phyloP scores from a whole-genome alignment of 2,329 filamentous ascomycete species.

The Fusarium denticulatum region DNA sequence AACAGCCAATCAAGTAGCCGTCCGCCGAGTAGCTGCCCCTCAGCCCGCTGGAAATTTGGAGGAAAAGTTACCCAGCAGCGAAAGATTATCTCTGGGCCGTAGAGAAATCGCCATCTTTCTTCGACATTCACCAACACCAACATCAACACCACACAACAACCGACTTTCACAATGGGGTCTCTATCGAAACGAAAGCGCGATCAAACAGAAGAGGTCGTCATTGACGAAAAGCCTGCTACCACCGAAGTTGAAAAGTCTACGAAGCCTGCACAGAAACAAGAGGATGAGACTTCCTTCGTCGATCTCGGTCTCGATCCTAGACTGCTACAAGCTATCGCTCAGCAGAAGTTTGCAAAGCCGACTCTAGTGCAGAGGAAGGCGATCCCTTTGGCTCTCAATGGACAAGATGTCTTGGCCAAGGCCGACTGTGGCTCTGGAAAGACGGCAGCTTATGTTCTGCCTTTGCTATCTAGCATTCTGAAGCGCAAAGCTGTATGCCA shows the following conservation, averaged over 20 bases:
- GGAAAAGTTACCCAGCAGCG: constrained; percentile 32
- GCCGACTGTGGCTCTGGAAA: constrained; percentile 97
- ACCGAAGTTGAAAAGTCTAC: constrained; percentile 41
- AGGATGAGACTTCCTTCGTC: constrained; percentile 69
- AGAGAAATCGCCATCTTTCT: constrained; percentile 37
- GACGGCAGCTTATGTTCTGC: constrained; percentile 94
- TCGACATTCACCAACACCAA: constrained; percentile 7
- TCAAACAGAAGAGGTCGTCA: constrained; percentile 61
- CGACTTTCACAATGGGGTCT: constrained; percentile 51
- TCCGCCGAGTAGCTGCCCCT: constrained; percentile 38
- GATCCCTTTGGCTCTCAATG: constrained; percentile 87
- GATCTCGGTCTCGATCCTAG: constrained; percentile 84
- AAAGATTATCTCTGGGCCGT: constrained; percentile 26
- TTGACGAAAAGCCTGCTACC: constrained; percentile 42
- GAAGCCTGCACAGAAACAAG: constrained; percentile 33
- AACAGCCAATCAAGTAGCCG: constrained; percentile 27
- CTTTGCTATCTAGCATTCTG: constrained; percentile 85
- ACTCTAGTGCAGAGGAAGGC: constrained; percentile 89
- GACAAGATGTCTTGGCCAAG: constrained; percentile 89
- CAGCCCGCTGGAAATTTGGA: constrained; percentile 42
- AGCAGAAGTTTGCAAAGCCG: constrained; percentile 84
- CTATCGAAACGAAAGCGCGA: constrained; percentile 69
- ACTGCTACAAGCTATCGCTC: constrained; percentile 84
- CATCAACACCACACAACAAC: neutral
- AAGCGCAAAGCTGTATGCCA: constrained; percentile 74